phyloP scores from a whole-genome alignment of 352 stramenopile species.

The Pythium vanterpoolii region DNA sequence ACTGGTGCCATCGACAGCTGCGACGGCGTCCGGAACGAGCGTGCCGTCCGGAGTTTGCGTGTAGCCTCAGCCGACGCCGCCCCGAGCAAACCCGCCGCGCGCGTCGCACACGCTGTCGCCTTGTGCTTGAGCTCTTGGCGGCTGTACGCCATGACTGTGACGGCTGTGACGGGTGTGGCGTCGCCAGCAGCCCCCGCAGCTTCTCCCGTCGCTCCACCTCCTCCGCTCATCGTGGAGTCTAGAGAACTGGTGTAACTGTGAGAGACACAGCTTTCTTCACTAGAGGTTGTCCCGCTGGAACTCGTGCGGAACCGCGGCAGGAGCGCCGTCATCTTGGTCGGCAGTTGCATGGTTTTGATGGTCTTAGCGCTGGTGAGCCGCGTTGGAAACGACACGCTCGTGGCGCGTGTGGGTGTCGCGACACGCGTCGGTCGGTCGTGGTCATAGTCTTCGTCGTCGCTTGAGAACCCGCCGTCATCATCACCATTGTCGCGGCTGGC shows the following conservation, averaged over 20 bases:
- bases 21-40: constrained; percentile 3
- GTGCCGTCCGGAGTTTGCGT: constrained; percentile 42
- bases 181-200: too few relatives aligned
- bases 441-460: constrained; percentile 52
- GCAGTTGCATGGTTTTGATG: constrained; percentile 26
- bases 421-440: constrained; percentile 25
- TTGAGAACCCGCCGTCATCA: constrained; percentile 58
- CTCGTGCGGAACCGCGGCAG: constrained; percentile 46
- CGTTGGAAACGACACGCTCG: constrained; percentile 25
- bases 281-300: constrained; percentile 44
- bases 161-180: too few relatives aligned
- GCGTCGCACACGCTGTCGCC: constrained; percentile 35
- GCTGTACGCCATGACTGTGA: too few relatives aligned
- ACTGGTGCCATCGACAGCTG: constrained; percentile 1
- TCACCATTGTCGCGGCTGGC: constrained; percentile 10
- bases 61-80: constrained; percentile 50
- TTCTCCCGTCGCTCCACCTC: too few relatives aligned
- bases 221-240: too few relatives aligned
- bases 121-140: constrained; percentile 33
- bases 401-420: constrained; percentile 27
- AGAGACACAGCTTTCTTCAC: constrained; percentile 51
- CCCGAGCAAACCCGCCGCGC: constrained; percentile 45
- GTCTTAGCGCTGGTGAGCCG: constrained; percentile 32
- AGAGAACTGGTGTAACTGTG: too few relatives aligned
- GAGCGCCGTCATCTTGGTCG: constrained; percentile 25